Evolutionary conservation across 805 yeast genomes (phyloP).

Genomic region (Peterozyma toletana): DNA sequence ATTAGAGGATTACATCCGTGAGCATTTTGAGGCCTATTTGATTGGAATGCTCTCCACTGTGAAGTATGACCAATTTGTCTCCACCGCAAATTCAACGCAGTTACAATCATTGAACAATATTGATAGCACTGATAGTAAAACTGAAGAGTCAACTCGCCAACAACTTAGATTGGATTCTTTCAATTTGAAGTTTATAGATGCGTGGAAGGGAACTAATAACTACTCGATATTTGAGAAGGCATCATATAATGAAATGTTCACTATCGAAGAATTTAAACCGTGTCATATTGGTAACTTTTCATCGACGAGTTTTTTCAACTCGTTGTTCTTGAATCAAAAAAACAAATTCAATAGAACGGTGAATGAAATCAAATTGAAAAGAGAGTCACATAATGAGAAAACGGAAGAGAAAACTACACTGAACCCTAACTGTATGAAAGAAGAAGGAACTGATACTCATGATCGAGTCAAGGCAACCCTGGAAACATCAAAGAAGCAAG

Average conservation of each 20-base stretch:
- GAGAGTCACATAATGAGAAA: neutral
- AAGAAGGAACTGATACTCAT: too few relatives aligned
- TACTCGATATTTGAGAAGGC: conserved; percentile 43
- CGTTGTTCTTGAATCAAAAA: neutral
- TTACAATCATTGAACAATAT: conserved; percentile 18
- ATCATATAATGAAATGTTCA: conserved; percentile 66
- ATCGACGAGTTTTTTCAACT: neutral
- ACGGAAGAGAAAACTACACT: too few relatives aligned
- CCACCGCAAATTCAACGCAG: conserved; percentile 28
- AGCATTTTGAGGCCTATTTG: conserved; percentile 86
- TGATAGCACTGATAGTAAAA: neutral
- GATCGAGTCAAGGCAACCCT: too few relatives aligned
- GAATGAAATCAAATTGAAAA: neutral
- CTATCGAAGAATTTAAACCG: conserved; percentile 38
- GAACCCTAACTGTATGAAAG: too few relatives aligned
- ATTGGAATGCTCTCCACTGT: conserved; percentile 67
- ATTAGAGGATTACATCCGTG: conserved; percentile 75
- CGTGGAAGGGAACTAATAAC: conserved; percentile 51
- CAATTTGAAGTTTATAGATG: conserved; percentile 35
- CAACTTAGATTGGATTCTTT: conserved; percentile 27
- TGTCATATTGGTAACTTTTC: conserved; percentile 19
- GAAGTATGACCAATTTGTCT: conserved; percentile 57
- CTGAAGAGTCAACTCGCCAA: conserved; percentile 1
- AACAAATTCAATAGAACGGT: neutral
- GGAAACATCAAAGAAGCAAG: too few relatives aligned